Percentiles rank a stretch among this genome's conserved stretches.
These are phyloP conservation scores for Tricholomella constricta DNA, from an alignment of 768 basidiomycete genomes.

Conservation along the genomic window DNA sequence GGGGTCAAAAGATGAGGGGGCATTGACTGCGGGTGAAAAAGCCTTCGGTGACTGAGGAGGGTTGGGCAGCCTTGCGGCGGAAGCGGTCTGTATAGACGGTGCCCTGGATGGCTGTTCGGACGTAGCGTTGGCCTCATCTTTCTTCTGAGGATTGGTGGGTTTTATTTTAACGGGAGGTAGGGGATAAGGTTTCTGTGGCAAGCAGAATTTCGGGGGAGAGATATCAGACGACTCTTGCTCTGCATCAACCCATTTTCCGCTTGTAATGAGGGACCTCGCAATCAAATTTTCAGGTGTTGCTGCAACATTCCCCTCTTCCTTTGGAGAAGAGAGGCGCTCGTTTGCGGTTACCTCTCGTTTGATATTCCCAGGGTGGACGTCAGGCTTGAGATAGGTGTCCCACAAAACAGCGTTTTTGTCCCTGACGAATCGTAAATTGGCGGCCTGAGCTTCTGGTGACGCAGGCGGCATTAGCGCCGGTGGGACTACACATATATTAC, in stretches of 20 bases:
- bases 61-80: not conserved
- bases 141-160: not conserved
- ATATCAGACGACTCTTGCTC: not conserved
- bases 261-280: not conserved
- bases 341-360: slow-evolving; percentile 9
- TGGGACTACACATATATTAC: slow-evolving; percentile 27
- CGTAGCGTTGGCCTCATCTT: not conserved
- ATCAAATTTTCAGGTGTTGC: not conserved
- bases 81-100: not conserved
- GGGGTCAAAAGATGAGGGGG: not conserved
- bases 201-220: not conserved
- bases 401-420: slow-evolving; percentile 17
- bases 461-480: slow-evolving; percentile 17
- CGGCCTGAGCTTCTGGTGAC: slow-evolving; percentile 28
- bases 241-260: not conserved
- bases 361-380: not conserved
- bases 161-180: not conserved
- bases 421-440: slow-evolving; percentile 28
- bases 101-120: not conserved
- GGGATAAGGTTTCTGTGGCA: not conserved
- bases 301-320: not conserved
- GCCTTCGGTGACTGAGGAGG: not conserved
- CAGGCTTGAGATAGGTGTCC: slow-evolving; percentile 17
- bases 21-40: not conserved
- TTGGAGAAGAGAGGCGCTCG: not conserved